A percentile compares a stretch with the other conserved stretches of the same genome.
Conservation (phyloP, 73 alveolate genomes). For the Paramecium octaurelia region DNA sequence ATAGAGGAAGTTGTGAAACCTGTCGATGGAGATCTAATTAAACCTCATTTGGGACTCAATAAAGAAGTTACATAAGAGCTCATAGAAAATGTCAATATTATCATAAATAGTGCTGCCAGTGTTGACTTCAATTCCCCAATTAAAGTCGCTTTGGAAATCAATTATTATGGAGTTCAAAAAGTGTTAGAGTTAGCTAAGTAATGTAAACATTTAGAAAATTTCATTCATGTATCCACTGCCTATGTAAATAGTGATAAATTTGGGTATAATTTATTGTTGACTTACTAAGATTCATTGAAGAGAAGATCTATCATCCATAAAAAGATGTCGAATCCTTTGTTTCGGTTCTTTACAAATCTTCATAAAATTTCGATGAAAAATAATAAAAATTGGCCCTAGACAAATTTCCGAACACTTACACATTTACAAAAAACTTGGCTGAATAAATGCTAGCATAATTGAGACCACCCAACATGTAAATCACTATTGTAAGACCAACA, state of each 20-base stretch:
- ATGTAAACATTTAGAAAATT: constrained; percentile 63
- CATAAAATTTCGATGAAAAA: neutral
- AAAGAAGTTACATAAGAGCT: constrained; percentile 51
- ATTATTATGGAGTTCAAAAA: constrained; percentile 73
- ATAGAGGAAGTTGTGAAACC: constrained; percentile 67
- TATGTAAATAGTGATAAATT: constrained; percentile 74
- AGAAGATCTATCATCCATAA: neutral
- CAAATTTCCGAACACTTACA: constrained; percentile 87
- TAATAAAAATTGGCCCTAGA: constrained; percentile 64
- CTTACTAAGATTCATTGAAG: constrained; percentile 3
- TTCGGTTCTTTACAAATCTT: neutral
- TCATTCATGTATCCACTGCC: constrained; percentile 75
- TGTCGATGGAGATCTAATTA: constrained; percentile 60
- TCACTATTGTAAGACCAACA: constrained; percentile 85
- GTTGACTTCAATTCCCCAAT: constrained; percentile 75
- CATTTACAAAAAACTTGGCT: constrained; percentile 83
- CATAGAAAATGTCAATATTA: constrained; percentile 66
- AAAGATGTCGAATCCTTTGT: constrained; percentile 44
- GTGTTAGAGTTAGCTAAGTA: constrained; percentile 76
- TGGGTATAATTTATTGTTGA: constrained; percentile 59
- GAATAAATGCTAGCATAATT: constrained; percentile 73
- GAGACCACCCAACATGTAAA: constrained; percentile 66
- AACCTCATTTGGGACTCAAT: constrained; percentile 69
- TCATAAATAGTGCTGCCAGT: constrained; percentile 79
- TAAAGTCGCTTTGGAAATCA: constrained; percentile 73